phyloP scores from a whole-genome alignment of 1,284 basidiomycete genomes.

The Phellopilus nigrolimitatus region DNA sequence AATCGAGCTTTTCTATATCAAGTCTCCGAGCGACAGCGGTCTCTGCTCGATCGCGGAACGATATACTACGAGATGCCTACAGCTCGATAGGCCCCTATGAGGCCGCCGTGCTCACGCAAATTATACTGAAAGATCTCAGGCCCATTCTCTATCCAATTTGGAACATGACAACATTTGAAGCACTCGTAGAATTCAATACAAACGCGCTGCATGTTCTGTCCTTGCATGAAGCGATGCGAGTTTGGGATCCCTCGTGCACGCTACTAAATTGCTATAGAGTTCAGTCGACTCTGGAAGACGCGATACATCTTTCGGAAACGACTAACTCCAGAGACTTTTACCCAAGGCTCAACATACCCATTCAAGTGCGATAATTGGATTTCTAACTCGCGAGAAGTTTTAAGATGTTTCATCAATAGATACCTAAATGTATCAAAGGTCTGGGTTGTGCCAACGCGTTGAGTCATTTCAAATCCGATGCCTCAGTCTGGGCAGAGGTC shows the following conservation, averaged over 20 bases:
- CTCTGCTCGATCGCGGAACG: conserved; percentile 30
- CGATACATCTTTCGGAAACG: conserved; percentile 47
- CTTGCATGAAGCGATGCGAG: conserved; percentile 59
- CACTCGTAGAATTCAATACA: conserved; percentile 51
- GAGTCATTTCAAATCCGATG: conserved; percentile 38
- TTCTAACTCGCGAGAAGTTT: neutral
- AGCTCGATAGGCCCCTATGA: conserved; percentile 52
- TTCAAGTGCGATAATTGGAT: neutral
- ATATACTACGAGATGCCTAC: conserved; percentile 52
- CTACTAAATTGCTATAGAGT: conserved; percentile 55
- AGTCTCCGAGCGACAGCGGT: conserved; percentile 32
- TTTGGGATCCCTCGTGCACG: conserved; percentile 58
- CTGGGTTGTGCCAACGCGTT: conserved; percentile 54
- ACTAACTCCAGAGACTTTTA: conserved; percentile 27
- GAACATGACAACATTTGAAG: conserved; percentile 42
- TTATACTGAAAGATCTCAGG: conserved; percentile 79
- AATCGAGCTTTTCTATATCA: conserved; percentile 55
- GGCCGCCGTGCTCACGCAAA: conserved; percentile 67
- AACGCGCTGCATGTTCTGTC: conserved; percentile 52
- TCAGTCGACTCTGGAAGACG: conserved; percentile 55
- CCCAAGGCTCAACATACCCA: conserved; percentile 29
- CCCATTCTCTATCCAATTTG: conserved; percentile 70
- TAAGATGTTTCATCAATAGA: conserved; percentile 37
- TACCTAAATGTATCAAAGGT: conserved; percentile 79
- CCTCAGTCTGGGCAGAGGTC: conserved; percentile 71